phyloP scores from a whole-genome alignment of 2,329 filamentous ascomycete genomes.

The Penicillium digitatum region DNA sequence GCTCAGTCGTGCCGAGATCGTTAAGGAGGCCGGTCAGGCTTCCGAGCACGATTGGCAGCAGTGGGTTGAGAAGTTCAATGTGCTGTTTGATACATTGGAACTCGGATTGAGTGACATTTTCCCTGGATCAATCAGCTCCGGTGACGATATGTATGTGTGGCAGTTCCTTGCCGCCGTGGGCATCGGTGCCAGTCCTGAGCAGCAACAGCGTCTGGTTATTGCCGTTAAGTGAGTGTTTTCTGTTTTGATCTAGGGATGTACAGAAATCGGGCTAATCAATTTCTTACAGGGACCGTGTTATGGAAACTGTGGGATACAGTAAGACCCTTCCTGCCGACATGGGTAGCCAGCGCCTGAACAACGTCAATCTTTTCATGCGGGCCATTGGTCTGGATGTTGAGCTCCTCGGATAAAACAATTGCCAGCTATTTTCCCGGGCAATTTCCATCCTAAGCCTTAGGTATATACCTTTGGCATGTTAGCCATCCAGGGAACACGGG shows the following conservation, averaged over 20 bases:
- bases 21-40: slow-evolving; percentile 73
- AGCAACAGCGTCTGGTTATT: slow-evolving; percentile 89
- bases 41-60: slow-evolving; percentile 72
- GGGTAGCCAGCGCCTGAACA: slow-evolving; percentile 75
- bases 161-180: slow-evolving; percentile 94
- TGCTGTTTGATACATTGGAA: slow-evolving; percentile 82
- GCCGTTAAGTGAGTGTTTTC: slow-evolving; percentile 68
- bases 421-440: neutral
- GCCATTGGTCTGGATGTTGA: slow-evolving; percentile 98
- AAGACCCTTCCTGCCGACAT: slow-evolving; percentile 87
- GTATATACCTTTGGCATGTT: neutral
- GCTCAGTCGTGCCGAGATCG: slow-evolving; percentile 85
- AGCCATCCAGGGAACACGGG: neutral
- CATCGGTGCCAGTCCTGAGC: slow-evolving; percentile 85
- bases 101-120: slow-evolving; percentile 81
- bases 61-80: slow-evolving; percentile 79
- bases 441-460: neutral
- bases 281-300: slow-evolving; percentile 68
- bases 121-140: slow-evolving; percentile 82
- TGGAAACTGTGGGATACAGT: slow-evolving; percentile 84
- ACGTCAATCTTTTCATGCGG: slow-evolving; percentile 97
- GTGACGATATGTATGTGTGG: slow-evolving; percentile 96
- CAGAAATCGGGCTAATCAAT: slow-evolving; percentile 14
- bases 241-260: neutral
- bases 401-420: slow-evolving; percentile 52